These are phyloP conservation scores for Curvularia eragrostidis DNA, from an alignment of 2,329 filamentous ascomycete genomes.

Conservation along the genomic window DNA sequence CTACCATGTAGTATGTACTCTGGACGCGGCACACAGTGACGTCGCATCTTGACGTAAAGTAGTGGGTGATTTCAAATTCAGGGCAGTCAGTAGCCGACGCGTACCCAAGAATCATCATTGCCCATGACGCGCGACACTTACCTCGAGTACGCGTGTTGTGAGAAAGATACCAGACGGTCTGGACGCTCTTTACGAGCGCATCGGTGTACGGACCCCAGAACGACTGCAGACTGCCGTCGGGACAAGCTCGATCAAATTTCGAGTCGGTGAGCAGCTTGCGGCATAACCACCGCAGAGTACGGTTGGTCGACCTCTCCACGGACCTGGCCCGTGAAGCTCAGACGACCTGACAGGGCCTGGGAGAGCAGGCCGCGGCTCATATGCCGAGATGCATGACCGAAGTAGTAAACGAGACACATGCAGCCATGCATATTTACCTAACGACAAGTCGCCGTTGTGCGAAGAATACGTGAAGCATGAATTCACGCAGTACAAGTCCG, in stretches of 20 bases:
- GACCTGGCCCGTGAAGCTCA: constrained; percentile 5
- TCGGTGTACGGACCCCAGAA: background rate
- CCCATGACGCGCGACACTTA: background rate
- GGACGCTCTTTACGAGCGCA: constrained; percentile 1
- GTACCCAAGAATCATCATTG: background rate
- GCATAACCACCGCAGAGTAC: constrained; percentile 8
- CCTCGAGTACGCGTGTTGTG: background rate
- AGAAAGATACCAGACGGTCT: background rate
- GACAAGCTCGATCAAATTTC: constrained; percentile 7
- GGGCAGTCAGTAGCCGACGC: background rate
- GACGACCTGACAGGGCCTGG: constrained; percentile 8
- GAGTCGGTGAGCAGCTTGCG: constrained; percentile 7
- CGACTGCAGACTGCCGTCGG: background rate
- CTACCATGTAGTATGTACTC: too few relatives aligned
- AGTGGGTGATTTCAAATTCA: background rate
- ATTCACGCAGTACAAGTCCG: constrained; percentile 3
- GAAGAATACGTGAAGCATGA: constrained; percentile 13
- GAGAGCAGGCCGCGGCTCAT: constrained; percentile 2
- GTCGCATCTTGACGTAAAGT: constrained; percentile 12
- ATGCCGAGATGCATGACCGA: constrained; percentile 6
- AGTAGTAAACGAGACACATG: constrained; percentile 6
- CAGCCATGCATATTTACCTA: constrained; percentile 4
- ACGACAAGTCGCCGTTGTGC: too few relatives aligned
- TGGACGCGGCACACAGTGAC: constrained; percentile 1
- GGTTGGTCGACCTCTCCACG: constrained; percentile 1